Percentiles rank a stretch among this genome's conserved stretches.
Conservation (phyloP, 2,329 filamentous ascomycete species). For the Penicillium thymicola region DNA sequence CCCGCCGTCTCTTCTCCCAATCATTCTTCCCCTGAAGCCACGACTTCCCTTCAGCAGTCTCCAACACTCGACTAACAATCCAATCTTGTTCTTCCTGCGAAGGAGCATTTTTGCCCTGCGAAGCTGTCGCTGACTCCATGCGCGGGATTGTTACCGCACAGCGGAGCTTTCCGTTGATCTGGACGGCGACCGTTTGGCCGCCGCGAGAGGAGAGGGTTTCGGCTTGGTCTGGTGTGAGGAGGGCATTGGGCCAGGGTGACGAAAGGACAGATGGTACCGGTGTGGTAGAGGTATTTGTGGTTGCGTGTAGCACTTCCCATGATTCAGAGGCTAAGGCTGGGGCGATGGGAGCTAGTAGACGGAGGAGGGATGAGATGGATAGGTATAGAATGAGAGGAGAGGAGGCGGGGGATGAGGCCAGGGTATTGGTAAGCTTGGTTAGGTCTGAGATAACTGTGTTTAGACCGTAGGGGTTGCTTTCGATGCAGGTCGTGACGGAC, state of each 20-base stretch:
- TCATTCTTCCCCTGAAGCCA: conserved; percentile 53
- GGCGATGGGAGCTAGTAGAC: conserved; percentile 73
- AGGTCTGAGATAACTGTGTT: conserved; percentile 83
- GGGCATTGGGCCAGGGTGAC: conserved; percentile 55
- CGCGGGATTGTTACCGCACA: conserved; percentile 64
- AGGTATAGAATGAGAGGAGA: conserved; percentile 40
- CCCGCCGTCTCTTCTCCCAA: conserved; percentile 56
- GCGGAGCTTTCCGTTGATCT: conserved; percentile 75
- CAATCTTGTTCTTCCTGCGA: conserved; percentile 52
- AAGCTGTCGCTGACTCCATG: conserved; percentile 38
- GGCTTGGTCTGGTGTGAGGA: conserved; percentile 38
- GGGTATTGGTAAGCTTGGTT: conserved; percentile 72
- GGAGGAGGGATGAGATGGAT: conserved; percentile 59
- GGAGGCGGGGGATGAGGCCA: conserved; percentile 48
- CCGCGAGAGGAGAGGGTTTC: conserved; percentile 50
- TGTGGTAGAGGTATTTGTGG: conserved; percentile 9
- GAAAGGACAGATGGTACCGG: conserved; percentile 42
- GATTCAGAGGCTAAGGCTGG: conserved; percentile 80
- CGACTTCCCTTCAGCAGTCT: conserved; percentile 57
- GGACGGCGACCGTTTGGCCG: conserved; percentile 59
- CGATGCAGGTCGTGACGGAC: conserved; percentile 66
- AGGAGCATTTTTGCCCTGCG: conserved; percentile 14
- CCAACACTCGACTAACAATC: conserved; percentile 60
- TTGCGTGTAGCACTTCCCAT: conserved; percentile 60
- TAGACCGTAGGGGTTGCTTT: conserved; percentile 68